Percentiles rank a stretch among this genome's conserved stretches.
Evolutionary conservation across 2,329 filamentous ascomycete genomes (phyloP).

Genomic region (Cercospora sojina): DNA sequence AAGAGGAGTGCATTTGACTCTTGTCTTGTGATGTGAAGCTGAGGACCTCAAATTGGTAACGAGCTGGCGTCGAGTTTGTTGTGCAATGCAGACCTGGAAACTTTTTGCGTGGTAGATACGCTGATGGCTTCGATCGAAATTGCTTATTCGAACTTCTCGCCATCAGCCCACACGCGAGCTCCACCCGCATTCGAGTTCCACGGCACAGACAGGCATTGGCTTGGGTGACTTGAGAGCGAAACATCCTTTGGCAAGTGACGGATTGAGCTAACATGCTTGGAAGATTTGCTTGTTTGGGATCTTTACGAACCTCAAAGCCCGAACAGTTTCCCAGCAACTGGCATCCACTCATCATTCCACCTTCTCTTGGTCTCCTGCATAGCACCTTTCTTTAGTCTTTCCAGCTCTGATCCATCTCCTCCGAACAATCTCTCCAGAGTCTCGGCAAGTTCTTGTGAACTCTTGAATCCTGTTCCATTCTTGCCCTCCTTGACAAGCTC

Average conservation of each 20-base stretch:
- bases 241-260: too few species aligned
- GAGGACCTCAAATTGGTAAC: too few species aligned
- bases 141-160: neutral
- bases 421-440: slow-evolving; percentile 66
- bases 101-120: neutral
- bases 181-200: too few species aligned
- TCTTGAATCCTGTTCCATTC: slow-evolving; percentile 84
- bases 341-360: slow-evolving; percentile 94
- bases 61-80: neutral
- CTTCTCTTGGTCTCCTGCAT: slow-evolving; percentile 69
- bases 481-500: slow-evolving; percentile 86
- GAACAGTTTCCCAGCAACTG: slow-evolving; percentile 73
- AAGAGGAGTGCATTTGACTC: too few species aligned
- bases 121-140: neutral
- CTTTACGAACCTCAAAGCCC: slow-evolving; percentile 10
- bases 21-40: too few species aligned
- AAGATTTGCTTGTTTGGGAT: neutral
- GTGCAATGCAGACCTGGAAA: neutral
- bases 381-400: slow-evolving; percentile 73
- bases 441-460: slow-evolving; percentile 61
- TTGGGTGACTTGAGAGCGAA: too few species aligned
- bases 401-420: slow-evolving; percentile 54
- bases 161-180: too few species aligned
- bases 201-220: too few species aligned
- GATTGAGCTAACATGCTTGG: neutral